phyloP scores from a whole-genome alignment of 2,329 filamentous ascomycete genomes.

The Fusarium liriodendri region DNA sequence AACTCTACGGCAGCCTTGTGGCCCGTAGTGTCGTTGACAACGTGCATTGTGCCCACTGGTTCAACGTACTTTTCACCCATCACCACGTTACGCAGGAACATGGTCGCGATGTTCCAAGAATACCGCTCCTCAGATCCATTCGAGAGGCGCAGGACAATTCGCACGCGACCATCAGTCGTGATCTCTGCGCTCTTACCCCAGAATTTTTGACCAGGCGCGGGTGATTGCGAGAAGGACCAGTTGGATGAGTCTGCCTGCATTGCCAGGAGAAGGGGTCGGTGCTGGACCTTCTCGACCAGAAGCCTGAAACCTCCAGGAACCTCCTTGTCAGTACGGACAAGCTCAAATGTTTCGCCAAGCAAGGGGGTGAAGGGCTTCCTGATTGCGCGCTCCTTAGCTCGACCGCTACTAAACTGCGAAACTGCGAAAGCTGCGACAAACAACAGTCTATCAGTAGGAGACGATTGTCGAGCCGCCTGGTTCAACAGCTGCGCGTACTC shows the following conservation, averaged over 20 bases:
- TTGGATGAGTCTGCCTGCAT: slow-evolving; percentile 88
- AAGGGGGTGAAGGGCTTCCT: slow-evolving; percentile 98
- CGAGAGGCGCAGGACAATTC: slow-evolving; percentile 75
- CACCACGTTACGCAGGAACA: slow-evolving; percentile 94
- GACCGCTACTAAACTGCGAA: slow-evolving; percentile 82
- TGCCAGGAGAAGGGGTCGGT: slow-evolving; percentile 91
- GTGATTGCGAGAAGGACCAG: slow-evolving; percentile 90
- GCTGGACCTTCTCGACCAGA: slow-evolving; percentile 94
- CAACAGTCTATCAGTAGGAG: slow-evolving; percentile 76
- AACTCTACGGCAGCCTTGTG: slow-evolving; percentile 90
- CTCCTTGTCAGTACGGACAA: slow-evolving; percentile 85
- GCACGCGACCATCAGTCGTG: slow-evolving; percentile 88
- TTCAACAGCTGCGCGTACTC: slow-evolving; percentile 92
- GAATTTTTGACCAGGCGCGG: slow-evolving; percentile 93
- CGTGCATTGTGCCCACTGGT: slow-evolving; percentile 88
- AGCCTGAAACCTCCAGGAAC: slow-evolving; percentile 82
- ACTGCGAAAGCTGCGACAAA: slow-evolving; percentile 92
- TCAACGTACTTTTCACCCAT: slow-evolving; percentile 99
- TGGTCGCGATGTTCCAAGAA: slow-evolving; percentile 88
- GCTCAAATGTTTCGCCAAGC: slow-evolving; percentile 94
- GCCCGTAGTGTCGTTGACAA: slow-evolving; percentile 85
- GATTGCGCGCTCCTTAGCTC: slow-evolving; percentile 89
- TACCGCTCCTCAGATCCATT: slow-evolving; percentile 83
- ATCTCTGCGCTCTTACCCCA: slow-evolving; percentile 98
- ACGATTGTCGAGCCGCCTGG: slow-evolving; percentile 72